phyloP scores from a whole-genome alignment of 2,329 filamentous ascomycete species.

The Aureobasidium mangrovei region DNA sequence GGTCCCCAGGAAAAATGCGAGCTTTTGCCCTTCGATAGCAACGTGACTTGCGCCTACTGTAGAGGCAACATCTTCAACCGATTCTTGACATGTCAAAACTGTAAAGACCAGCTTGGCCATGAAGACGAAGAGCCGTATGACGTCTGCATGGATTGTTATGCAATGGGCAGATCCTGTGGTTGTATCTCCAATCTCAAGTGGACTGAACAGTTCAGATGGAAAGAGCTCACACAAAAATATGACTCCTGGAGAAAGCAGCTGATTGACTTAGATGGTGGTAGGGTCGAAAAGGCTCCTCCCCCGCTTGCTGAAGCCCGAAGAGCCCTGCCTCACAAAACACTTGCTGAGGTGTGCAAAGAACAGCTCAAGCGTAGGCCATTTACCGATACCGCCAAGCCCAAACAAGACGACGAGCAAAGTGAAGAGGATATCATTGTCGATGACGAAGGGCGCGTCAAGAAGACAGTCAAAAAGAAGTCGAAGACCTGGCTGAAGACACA shows the following conservation, averaged over 20 bases:
- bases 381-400: constrained; percentile 65
- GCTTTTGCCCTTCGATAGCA: constrained; percentile 73
- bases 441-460: constrained; percentile 55
- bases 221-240: constrained; percentile 65
- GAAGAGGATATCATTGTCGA: constrained; percentile 51
- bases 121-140: constrained; percentile 82
- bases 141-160: constrained; percentile 95
- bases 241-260: constrained; percentile 76
- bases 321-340: constrained; percentile 61
- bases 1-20: constrained; percentile 60
- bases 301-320: constrained; percentile 62
- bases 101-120: constrained; percentile 56
- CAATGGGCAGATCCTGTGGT: constrained; percentile 88
- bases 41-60: constrained; percentile 92
- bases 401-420: constrained; percentile 36
- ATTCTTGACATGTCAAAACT: constrained; percentile 85
- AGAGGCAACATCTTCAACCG: constrained; percentile 94
- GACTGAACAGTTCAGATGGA: constrained; percentile 91
- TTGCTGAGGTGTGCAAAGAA: constrained; percentile 91
- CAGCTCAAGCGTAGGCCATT: constrained; percentile 72
- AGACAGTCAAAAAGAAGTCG: constrained; percentile 52
- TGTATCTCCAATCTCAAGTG: constrained; percentile 80
- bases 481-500: constrained; percentile 43
- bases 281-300: constrained; percentile 57
- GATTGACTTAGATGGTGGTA: constrained; percentile 60